A percentile compares a stretch with the other conserved stretches of the same genome.
Conservation (phyloP, 768 basidiomycete species). For the Agrocybe pediades region DNA sequence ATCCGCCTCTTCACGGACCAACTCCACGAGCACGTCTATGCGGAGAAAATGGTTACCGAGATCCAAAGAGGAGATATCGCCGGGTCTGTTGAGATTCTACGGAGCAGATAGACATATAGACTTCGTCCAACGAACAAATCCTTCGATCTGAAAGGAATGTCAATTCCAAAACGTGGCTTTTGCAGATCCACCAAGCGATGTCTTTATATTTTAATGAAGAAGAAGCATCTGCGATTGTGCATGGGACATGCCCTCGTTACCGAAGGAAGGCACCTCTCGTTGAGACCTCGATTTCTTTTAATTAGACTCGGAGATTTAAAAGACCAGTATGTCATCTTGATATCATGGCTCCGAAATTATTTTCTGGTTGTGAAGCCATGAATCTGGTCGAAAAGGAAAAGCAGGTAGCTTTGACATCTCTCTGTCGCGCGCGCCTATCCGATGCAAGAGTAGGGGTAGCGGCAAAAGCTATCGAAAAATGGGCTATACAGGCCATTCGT, state of each 20-base stretch:
- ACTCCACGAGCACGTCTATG: neutral
- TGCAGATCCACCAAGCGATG: neutral
- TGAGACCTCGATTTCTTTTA: neutral
- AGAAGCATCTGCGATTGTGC: neutral
- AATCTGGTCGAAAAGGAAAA: no score
- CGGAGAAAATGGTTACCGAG: neutral
- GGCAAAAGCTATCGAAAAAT: no score
- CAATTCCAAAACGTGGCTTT: neutral
- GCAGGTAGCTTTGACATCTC: no score
- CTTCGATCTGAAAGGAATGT: no score
- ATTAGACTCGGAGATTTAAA: neutral
- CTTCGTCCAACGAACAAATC: no score
- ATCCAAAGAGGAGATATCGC: neutral
- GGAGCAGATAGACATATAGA: neutral
- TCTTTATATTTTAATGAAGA: neutral
- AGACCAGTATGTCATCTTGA: neutral
- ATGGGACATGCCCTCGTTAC: neutral
- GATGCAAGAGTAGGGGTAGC: no score
- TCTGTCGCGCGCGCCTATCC: no score
- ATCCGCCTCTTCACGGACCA: neutral
- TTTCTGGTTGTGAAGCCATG: no score
- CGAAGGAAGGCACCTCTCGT: neutral
- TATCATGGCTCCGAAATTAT: neutral
- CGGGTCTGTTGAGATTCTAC: neutral
- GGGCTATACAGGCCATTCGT: no score